phyloP scores from a whole-genome alignment of 345 rosid species.

The Laguncularia racemosa region DNA sequence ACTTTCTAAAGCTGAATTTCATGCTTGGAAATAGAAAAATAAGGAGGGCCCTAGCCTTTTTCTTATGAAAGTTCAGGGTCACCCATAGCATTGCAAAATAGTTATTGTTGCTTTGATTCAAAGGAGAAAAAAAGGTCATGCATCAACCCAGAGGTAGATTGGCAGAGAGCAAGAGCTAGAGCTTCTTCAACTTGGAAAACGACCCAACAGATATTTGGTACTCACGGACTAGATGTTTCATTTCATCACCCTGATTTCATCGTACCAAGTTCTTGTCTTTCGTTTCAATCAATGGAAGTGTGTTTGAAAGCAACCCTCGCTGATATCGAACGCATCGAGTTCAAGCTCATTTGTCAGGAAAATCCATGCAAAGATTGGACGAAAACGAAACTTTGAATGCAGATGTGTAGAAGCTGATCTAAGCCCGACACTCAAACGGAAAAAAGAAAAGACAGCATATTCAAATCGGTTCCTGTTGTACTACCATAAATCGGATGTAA shows the following conservation, averaged over 20 bases:
- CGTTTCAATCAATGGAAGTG: constrained; percentile 1
- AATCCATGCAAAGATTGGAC: neutral
- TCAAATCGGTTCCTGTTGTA: neutral
- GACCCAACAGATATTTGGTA: constrained; percentile 18
- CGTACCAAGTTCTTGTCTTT: neutral
- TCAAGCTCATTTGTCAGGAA: constrained; percentile 8
- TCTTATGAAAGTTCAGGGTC: no score
- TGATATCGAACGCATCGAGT: neutral
- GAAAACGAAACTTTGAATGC: neutral
- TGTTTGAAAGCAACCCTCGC: constrained; percentile 3
- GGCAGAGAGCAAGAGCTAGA: no score
- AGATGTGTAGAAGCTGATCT: neutral
- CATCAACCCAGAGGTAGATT: constrained; percentile 1
- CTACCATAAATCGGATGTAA: no score
- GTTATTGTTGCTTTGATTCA: constrained; percentile 35
- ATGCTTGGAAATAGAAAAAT: no score
- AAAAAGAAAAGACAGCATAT: neutral
- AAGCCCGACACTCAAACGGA: neutral
- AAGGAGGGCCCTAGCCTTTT: no score
- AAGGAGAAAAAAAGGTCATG: constrained; percentile 20
- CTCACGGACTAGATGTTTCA: no score
- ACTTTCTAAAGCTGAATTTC: no score
- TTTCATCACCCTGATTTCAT: neutral
- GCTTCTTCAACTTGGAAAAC: constrained; percentile 13
- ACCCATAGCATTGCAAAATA: constrained; percentile 9